Base-by-base conservation (phyloP, 352 stramenopile species). In the Aphanomyces stellatus region DNA sequence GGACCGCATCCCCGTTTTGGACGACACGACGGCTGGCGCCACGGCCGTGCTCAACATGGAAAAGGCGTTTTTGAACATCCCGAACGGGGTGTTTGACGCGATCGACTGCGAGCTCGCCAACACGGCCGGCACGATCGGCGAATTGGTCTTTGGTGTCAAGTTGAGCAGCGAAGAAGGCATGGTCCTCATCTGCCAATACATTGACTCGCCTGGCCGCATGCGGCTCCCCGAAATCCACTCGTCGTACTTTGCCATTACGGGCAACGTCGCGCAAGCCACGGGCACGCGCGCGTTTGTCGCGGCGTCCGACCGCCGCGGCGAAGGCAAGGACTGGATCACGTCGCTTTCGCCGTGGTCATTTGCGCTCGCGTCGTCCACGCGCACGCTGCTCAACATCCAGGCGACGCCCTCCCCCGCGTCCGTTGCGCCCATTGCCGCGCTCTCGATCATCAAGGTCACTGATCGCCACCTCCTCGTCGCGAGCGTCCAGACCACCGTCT, bases 281-380 rank as follows among this genome's bases (percentile, higher is more conserved):
- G 64, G 55, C 34, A 74, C 69, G 19, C 33, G 35, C 0, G 69
- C 51, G 2, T 42, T 72, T 3, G 51, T 91, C 2, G 65, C 74
- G 51, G 85, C 78, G 0, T 76, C 77, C 35, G 64, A 62, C 0
- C 65, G 79, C 28, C 69, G 82, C 10, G 80, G 83, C 15, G 56
- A 69, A 2, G 61, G 84, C 31, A 63, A 76, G 28, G 82, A 91
- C 46, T 88, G 78, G 76, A 88, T 88, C 62, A 84, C 79, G 0
- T 63, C 46, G 2, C 34, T 46, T 5, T 28, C 49, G 4, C 25
- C 46, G 1, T 72, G 2, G 7, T 5, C 33, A 0, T 40, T 31
- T 3, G 10, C 13, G 2, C 55, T 17, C 0, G 30, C 24, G 1
- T 41, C 22, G 7, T 24, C 46, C 0, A 15, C 46, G 2, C 27